phyloP scores from a whole-genome alignment of 257 asterid genomes.

The Oldenlandia corymbosa region DNA sequence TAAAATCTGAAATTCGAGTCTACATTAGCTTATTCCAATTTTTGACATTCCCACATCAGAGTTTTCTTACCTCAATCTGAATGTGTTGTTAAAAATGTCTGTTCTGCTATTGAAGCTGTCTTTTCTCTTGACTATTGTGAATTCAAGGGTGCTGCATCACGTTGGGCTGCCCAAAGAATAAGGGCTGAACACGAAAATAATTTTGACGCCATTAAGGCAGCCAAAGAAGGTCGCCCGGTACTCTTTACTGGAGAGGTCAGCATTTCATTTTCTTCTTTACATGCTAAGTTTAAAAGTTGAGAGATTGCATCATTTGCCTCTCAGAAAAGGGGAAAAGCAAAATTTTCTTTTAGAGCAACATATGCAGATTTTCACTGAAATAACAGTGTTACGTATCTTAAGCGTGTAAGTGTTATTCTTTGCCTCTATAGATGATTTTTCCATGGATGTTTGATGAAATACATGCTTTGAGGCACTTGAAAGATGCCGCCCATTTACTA shows the following conservation, averaged over 20 bases:
- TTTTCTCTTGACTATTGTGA: slow-evolving; percentile 20
- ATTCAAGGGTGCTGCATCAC: slow-evolving; percentile 73
- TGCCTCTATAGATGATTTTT: slow-evolving; percentile 65
- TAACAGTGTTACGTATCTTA: neutral
- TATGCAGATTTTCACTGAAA: neutral
- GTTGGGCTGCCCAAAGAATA: slow-evolving; percentile 82
- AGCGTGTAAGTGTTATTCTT: neutral
- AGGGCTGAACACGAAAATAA: slow-evolving; percentile 52
- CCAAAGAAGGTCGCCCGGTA: slow-evolving; percentile 66
- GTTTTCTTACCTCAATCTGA: neutral
- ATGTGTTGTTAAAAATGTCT: neutral
- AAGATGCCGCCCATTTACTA: slow-evolving; percentile 67
- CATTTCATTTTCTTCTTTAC: slow-evolving; percentile 11
- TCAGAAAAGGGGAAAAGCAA: neutral
- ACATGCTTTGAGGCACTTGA: slow-evolving; percentile 71
- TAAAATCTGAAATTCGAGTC: neutral
- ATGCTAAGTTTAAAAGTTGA: neutral
- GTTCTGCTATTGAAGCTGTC: slow-evolving; percentile 4
- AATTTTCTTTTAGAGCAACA: neutral
- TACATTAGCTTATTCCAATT: neutral
- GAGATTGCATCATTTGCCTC: neutral
- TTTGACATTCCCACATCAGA: neutral
- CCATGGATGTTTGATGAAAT: slow-evolving; percentile 94
- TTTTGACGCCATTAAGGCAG: slow-evolving; percentile 73
- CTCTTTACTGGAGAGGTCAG: slow-evolving; percentile 90